Percentiles rank a stretch among this genome's conserved stretches.
Evolutionary conservation across 1,139 yeast genomes (phyloP).

Genomic region (Oligophagozyma castellii): DNA sequence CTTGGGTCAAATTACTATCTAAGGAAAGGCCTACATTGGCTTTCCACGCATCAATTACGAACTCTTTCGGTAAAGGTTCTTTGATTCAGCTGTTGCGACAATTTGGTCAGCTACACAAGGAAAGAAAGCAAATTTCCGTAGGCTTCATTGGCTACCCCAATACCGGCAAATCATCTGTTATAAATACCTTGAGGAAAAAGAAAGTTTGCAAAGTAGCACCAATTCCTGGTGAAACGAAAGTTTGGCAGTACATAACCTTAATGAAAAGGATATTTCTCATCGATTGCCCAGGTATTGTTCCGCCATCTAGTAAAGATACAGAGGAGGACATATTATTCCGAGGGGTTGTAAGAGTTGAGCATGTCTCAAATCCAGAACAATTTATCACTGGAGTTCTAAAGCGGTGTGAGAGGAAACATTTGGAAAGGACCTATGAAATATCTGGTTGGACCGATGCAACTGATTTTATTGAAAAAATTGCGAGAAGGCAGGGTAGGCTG

Average conservation of each 20-base stretch:
- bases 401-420: conserved; percentile 79
- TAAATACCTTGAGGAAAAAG: conserved; percentile 83
- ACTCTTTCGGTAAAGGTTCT: conserved; percentile 96
- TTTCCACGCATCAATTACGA: conserved; percentile 94
- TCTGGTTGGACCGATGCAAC: conserved; percentile 81
- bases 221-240: conserved; percentile 97
- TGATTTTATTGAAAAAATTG: conserved; percentile 80
- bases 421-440: conserved; percentile 90
- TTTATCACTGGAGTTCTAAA: conserved; percentile 77
- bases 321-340: conserved; percentile 90
- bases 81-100: conserved; percentile 86
- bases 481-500: conserved; percentile 84
- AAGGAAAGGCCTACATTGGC: conserved; percentile 91
- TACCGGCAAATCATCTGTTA: conserved; percentile 92
- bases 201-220: conserved; percentile 97
- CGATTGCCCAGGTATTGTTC: conserved; percentile 98
- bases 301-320: conserved; percentile 79
- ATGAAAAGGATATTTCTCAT: conserved; percentile 92
- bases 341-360: conserved; percentile 97
- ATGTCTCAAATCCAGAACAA: conserved; percentile 90
- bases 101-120: conserved; percentile 79
- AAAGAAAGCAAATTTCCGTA: conserved; percentile 89
- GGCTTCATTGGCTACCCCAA: conserved; percentile 97
- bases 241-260: conserved; percentile 95
- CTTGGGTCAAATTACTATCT: conserved; percentile 93